These are phyloP conservation scores for Escallonia herrerae DNA, from an alignment of 129 eudicot genomes.

Conservation along the genomic window DNA sequence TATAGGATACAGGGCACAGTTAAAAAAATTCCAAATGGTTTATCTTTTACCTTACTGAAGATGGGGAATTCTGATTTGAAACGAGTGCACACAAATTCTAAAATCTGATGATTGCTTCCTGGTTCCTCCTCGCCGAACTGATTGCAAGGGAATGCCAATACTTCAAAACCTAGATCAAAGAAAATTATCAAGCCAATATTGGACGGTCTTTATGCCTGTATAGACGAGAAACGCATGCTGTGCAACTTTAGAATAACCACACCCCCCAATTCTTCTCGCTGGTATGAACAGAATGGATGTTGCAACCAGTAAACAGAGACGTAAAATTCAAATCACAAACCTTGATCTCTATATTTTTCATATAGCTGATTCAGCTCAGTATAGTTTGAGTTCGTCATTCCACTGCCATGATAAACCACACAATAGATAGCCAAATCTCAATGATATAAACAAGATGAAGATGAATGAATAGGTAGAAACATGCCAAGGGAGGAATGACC, in stretches of 20 bases:
- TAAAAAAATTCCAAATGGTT: background rate
- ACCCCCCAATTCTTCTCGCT: no score
- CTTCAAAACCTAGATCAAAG: conserved; percentile 53
- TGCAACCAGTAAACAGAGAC: background rate
- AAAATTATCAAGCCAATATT: background rate
- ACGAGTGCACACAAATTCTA: conserved; percentile 80
- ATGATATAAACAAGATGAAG: background rate
- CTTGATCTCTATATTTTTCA: conserved; percentile 72
- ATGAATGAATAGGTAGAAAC: no score
- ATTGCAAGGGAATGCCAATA: conserved; percentile 90
- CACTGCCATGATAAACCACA: conserved; percentile 44
- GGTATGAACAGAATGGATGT: background rate
- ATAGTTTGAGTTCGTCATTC: conserved; percentile 81
- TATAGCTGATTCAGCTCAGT: conserved; percentile 72
- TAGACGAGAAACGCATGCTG: no score
- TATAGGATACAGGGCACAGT: no score
- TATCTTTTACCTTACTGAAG: conserved; percentile 53
- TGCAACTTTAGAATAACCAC: no score
- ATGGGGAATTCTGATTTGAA: conserved; percentile 83
- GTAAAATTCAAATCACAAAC: conserved; percentile 27
- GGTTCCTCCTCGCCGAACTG: conserved; percentile 95
- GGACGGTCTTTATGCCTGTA: no score
- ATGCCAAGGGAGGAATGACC: background rate
- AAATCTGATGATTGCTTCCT: conserved; percentile 60
- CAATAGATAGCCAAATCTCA: background rate